Evolutionary conservation across 1,139 yeast genomes (phyloP).

Genomic region (Taphrina confusa): DNA sequence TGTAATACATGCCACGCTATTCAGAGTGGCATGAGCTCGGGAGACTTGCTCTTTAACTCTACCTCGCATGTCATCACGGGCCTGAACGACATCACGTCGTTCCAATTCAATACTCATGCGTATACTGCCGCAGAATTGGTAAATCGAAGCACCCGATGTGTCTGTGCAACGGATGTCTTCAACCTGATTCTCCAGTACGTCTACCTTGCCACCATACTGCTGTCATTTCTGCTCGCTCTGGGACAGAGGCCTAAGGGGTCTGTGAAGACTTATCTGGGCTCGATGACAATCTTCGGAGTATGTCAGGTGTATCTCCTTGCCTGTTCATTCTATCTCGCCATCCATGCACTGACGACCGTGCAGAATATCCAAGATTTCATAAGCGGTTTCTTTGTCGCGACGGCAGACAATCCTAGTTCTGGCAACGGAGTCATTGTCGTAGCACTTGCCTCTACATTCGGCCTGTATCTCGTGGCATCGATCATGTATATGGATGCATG

Average conservation of each 20-base stretch:
- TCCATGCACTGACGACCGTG: constrained; percentile 42
- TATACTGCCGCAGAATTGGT: constrained; percentile 13
- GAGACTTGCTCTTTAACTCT: constrained; percentile 7
- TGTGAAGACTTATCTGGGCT: constrained; percentile 45
- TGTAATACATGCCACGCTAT: constrained; percentile 46
- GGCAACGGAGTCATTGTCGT: constrained; percentile 60
- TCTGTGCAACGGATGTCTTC: constrained; percentile 39
- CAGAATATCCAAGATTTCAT: constrained; percentile 41
- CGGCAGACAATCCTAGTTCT: constrained; percentile 46
- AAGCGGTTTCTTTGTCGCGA: constrained; percentile 37
- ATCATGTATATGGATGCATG: constrained; percentile 84
- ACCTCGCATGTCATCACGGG: constrained; percentile 6
- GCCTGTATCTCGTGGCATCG: constrained; percentile 76
- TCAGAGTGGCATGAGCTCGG: constrained; percentile 36
- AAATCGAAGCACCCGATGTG: constrained; percentile 34
- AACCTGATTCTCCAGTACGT: constrained; percentile 48
- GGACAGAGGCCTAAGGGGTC: constrained; percentile 53
- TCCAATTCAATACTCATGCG: constrained; percentile 3
- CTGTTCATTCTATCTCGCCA: constrained; percentile 49
- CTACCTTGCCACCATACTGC: constrained; percentile 46
- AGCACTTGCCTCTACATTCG: constrained; percentile 87
- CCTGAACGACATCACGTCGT: not conserved
- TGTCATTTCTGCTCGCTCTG: constrained; percentile 50
- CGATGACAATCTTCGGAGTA: constrained; percentile 48
- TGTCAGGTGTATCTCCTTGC: constrained; percentile 49